Evolutionary conservation across 306 rosid genomes (phyloP).

Genomic region (Prunus mira): DNA sequence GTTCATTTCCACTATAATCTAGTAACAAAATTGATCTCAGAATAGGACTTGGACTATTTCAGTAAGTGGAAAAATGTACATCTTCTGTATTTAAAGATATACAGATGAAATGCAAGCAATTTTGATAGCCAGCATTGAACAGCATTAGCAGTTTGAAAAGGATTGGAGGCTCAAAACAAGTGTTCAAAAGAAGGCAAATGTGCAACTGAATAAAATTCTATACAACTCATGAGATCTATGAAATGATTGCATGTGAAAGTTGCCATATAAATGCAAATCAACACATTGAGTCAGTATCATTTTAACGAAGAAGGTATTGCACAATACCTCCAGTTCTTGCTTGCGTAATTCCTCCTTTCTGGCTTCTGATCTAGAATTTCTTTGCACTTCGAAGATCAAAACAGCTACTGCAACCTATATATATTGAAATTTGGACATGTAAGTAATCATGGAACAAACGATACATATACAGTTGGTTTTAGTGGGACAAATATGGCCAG

Average conservation of each 20-base stretch:
- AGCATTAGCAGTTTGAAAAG: not conserved
- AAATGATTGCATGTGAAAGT: conserved; percentile 6
- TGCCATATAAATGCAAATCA: not conserved
- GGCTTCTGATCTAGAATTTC: conserved; percentile 90
- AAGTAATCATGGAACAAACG: conserved; percentile 2
- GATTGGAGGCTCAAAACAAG: not conserved
- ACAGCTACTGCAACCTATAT: conserved; percentile 75
- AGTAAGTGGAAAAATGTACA: not conserved
- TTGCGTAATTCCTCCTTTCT: conserved; percentile 82
- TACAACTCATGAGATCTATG: not conserved
- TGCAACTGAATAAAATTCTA: not conserved
- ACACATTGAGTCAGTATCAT: not conserved
- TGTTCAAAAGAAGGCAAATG: not conserved
- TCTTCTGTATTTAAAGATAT: not conserved
- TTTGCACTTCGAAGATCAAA: conserved; percentile 82
- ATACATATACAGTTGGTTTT: conserved; percentile 7
- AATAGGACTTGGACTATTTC: not conserved
- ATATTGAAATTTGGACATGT: conserved; percentile 17
- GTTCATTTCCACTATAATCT: not conserved
- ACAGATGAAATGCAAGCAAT: too few species aligned
- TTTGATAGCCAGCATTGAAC: not conserved
- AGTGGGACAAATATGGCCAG: not conserved
- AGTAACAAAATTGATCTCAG: not conserved
- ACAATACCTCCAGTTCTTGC: conserved; percentile 75
- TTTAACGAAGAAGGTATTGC: conserved; percentile 1